Conservation (phyloP, 805 yeast genomes). For the Metschnikowia dekortorum region DNA sequence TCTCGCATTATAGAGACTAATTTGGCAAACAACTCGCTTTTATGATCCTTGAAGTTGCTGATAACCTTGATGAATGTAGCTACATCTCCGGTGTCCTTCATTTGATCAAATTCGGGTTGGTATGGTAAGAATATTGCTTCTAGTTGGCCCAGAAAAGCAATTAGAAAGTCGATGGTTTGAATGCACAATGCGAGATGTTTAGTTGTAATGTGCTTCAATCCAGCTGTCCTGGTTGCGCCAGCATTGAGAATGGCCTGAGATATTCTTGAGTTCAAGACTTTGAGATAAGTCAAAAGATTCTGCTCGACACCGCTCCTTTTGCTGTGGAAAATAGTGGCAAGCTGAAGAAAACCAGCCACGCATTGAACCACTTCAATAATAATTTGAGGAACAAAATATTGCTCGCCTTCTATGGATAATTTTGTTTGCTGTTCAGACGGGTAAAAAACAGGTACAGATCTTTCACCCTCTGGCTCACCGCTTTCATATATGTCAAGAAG, state of each 20-base stretch:
- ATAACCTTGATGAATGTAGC: conserved; percentile 28
- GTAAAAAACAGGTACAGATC: background rate
- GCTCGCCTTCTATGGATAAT: conserved; percentile 17
- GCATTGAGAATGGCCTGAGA: conserved; percentile 65
- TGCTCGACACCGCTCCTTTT: conserved; percentile 37
- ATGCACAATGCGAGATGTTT: conserved; percentile 66
- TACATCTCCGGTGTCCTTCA: conserved; percentile 19
- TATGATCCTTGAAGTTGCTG: conserved; percentile 52
- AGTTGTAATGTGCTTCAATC: conserved; percentile 67
- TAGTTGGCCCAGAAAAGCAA: conserved; percentile 35
- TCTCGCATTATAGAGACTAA: conserved; percentile 69
- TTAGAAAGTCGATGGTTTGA: conserved; percentile 51
- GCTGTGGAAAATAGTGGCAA: conserved; percentile 55
- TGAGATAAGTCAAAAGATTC: conserved; percentile 41
- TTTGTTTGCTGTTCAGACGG: background rate
- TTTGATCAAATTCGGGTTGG: background rate
- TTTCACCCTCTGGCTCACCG: background rate
- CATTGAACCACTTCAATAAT: conserved; percentile 19
- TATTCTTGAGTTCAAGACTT: conserved; percentile 48
- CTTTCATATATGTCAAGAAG: conserved; percentile 23
- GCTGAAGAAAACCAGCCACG: conserved; percentile 50
- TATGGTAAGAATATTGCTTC: conserved; percentile 12
- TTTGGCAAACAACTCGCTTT: conserved; percentile 57
- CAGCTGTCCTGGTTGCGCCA: conserved; percentile 72
- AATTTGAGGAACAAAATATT: conserved; percentile 30